phyloP scores from a whole-genome alignment of 306 rosid genomes.

The Morella rubra region DNA sequence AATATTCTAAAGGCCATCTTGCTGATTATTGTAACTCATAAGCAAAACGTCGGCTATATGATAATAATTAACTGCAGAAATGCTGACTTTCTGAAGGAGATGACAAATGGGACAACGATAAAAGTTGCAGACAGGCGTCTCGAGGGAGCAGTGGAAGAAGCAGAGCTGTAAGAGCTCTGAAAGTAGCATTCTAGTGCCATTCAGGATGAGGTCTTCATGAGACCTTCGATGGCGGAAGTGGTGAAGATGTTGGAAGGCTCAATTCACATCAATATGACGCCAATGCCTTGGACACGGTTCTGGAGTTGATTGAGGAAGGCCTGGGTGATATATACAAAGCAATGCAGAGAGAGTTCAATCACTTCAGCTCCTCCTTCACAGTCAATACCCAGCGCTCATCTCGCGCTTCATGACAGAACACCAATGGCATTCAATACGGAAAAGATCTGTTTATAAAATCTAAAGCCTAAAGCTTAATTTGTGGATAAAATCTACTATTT shows the following conservation, averaged over 20 bases:
- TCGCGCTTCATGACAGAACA: slow-evolving; percentile 80
- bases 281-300: slow-evolving; percentile 90
- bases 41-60: background rate
- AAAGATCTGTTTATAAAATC: too few species aligned
- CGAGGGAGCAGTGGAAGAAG: slow-evolving; percentile 76
- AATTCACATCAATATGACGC: slow-evolving; percentile 58
- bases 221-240: slow-evolving; percentile 95
- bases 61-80: slow-evolving; percentile 13
- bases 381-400: slow-evolving; percentile 69
- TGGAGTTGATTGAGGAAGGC: slow-evolving; percentile 84
- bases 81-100: slow-evolving; percentile 47
- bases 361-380: slow-evolving; percentile 79
- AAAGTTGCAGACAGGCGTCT: slow-evolving; percentile 76
- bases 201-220: slow-evolving; percentile 72
- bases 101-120: slow-evolving; percentile 53
- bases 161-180: slow-evolving; percentile 68
- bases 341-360: slow-evolving; percentile 78
- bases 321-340: slow-evolving; percentile 77
- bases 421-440: too few species aligned
- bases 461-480: too few species aligned
- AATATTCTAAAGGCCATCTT: too few species aligned
- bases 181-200: slow-evolving; percentile 90
- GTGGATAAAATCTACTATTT: too few species aligned
- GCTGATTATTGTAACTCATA: background rate
- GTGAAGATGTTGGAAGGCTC: slow-evolving; percentile 88